These are phyloP conservation scores for Monilinia aucupariae DNA, from an alignment of 2,329 filamentous ascomycete species.

Conservation along the genomic window DNA sequence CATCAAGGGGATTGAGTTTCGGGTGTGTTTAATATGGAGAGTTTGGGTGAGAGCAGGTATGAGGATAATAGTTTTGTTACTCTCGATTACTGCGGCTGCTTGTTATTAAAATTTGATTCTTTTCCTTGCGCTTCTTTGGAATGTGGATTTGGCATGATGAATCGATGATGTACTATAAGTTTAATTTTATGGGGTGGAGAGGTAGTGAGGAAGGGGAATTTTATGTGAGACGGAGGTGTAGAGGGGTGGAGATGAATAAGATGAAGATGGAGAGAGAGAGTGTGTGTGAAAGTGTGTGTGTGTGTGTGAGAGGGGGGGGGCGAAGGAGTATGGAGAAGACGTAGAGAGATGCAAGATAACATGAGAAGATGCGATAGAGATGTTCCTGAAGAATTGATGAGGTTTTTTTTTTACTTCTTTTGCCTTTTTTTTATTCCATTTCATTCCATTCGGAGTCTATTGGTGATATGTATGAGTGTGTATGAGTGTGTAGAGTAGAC, in stretches of 20 bases:
- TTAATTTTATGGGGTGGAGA: neutral
- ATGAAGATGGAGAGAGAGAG: neutral
- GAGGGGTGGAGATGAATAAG: neutral
- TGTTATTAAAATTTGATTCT: neutral
- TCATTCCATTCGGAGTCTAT: too few relatives aligned
- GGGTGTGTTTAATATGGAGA: neutral
- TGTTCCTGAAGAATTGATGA: neutral
- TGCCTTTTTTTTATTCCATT: too few relatives aligned
- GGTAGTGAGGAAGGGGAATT: too few relatives aligned
- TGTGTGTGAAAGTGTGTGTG: too few relatives aligned
- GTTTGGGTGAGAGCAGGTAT: neutral
- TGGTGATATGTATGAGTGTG: neutral
- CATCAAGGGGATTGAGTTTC: neutral
- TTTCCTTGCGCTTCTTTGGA: neutral
- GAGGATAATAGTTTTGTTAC: neutral
- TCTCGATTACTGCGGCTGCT: neutral
- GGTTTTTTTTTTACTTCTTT: neutral
- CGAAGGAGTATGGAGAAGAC: neutral
- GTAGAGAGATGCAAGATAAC: neutral
- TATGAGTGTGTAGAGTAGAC: too few relatives aligned
- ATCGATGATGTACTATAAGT: slow-evolving; percentile 3
- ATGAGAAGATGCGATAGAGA: neutral
- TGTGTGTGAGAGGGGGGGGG: neutral
- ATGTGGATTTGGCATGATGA: neutral
- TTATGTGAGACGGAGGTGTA: neutral